Evolutionary conservation across 2,329 filamentous ascomycete genomes (phyloP).

Genomic region (Parastagonospora nodorum): DNA sequence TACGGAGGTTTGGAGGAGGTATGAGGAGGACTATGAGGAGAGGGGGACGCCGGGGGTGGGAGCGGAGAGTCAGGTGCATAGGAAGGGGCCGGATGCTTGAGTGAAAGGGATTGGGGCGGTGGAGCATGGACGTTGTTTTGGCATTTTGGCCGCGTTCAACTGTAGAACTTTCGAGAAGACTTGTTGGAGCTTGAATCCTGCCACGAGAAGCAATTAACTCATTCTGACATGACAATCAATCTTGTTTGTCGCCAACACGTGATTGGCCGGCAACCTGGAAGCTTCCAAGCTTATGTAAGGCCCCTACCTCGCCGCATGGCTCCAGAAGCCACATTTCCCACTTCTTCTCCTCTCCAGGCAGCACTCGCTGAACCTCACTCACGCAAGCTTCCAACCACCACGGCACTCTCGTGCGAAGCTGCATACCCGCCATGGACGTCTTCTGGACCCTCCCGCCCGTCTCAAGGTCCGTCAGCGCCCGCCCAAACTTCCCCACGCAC

Average conservation of each 20-base stretch:
- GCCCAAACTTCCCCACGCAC: neutral
- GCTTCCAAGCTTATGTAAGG: conserved; percentile 13
- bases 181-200: no score
- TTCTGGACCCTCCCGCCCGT: conserved; percentile 71
- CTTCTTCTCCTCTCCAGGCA: conserved; percentile 35
- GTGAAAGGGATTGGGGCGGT: neutral
- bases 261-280: neutral
- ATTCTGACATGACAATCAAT: neutral
- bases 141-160: neutral
- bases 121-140: neutral
- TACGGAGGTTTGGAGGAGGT: conserved; percentile 69
- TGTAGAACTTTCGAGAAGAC: neutral
- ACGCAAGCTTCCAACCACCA: conserved; percentile 18
- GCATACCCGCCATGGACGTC: conserved; percentile 56
- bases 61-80: conserved; percentile 36
- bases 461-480: conserved; percentile 59
- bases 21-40: conserved; percentile 65
- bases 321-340: conserved; percentile 24
- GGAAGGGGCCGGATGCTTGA: conserved; percentile 7
- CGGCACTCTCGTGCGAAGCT: conserved; percentile 24
- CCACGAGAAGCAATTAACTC: no score
- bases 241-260: neutral
- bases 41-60: conserved; percentile 44
- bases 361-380: conserved; percentile 40
- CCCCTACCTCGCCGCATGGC: conserved; percentile 20